These are phyloP conservation scores for Paecilomyces variotii DNA, from an alignment of 2,329 filamentous ascomycete genomes.

Conservation along the genomic window DNA sequence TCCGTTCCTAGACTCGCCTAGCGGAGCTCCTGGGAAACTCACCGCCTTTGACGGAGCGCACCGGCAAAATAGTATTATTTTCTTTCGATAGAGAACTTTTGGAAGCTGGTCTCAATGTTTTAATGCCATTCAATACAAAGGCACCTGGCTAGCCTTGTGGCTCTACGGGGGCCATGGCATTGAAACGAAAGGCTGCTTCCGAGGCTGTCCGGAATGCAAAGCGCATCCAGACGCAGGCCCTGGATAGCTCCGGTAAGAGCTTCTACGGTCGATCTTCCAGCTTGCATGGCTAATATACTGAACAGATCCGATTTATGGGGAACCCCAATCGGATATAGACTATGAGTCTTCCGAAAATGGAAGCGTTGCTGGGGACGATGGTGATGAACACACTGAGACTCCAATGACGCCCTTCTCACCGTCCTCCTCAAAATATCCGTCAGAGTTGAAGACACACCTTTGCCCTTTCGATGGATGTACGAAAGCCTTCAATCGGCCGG, in stretches of 20 bases:
- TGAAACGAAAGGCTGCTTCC: conserved; percentile 26
- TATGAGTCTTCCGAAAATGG: conserved; percentile 21
- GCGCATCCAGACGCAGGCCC: conserved; percentile 20
- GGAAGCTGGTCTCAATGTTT: conserved; percentile 1
- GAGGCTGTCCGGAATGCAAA: conserved; percentile 21
- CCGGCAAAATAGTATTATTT: conserved; percentile 25
- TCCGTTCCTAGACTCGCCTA: conserved; percentile 11
- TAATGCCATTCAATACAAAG: background rate
- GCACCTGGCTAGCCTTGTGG: background rate
- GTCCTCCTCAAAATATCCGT: conserved; percentile 45
- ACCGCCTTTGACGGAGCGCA: conserved; percentile 19
- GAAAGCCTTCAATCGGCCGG: conserved; percentile 83
- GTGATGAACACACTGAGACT: conserved; percentile 32
- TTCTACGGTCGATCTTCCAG: conserved; percentile 14
- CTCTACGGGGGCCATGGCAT: conserved; percentile 19
- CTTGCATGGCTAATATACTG: conserved; percentile 36
- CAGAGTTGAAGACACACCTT: conserved; percentile 65
- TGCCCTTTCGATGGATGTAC: conserved; percentile 68
- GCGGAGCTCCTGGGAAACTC: conserved; percentile 2
- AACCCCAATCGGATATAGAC: conserved; percentile 26
- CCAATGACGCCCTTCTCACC: conserved; percentile 46
- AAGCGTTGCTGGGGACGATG: conserved; percentile 19
- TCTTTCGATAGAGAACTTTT: conserved; percentile 5
- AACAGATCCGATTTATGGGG: conserved; percentile 25
- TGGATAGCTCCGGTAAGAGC: conserved; percentile 22